phyloP scores from a whole-genome alignment of 2,329 filamentous ascomycete species.

The Cercospora berteroae region DNA sequence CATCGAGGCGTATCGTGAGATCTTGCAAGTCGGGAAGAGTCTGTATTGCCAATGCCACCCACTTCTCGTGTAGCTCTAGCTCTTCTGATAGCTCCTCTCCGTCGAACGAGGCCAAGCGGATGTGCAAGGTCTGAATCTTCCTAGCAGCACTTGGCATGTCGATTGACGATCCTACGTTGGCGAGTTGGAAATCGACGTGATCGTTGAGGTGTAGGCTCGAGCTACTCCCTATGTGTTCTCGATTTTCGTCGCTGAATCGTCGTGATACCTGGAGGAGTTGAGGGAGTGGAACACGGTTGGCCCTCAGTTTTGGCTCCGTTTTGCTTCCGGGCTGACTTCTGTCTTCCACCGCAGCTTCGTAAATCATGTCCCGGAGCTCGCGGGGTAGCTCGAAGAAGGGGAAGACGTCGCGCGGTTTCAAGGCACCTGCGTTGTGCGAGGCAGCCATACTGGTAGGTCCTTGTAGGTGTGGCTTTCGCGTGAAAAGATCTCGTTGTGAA shows the following conservation, averaged over 20 bases:
- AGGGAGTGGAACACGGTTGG: neutral
- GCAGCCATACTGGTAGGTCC: neutral
- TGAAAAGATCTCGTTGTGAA: neutral
- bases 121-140: neutral
- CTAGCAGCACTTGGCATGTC: neutral
- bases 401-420: constrained; percentile 26
- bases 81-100: constrained; percentile 2
- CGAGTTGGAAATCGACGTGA: neutral
- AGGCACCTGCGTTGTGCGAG: neutral
- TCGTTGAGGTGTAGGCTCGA: neutral
- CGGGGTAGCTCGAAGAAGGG: constrained; percentile 18
- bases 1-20: neutral
- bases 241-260: neutral
- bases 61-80: neutral
- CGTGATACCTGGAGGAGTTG: neutral
- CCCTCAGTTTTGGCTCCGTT: neutral
- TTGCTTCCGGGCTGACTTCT: neutral
- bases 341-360: neutral
- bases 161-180: neutral
- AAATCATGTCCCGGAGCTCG: constrained; percentile 22
- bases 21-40: neutral
- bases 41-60: neutral
- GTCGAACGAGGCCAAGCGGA: neutral
- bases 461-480: neutral
- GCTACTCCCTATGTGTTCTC: neutral